A percentile compares a stretch with the other conserved stretches of the same genome.
phyloP scores from a whole-genome alignment of 2,329 filamentous ascomycete species.

The Tricladium varicosporioides region DNA sequence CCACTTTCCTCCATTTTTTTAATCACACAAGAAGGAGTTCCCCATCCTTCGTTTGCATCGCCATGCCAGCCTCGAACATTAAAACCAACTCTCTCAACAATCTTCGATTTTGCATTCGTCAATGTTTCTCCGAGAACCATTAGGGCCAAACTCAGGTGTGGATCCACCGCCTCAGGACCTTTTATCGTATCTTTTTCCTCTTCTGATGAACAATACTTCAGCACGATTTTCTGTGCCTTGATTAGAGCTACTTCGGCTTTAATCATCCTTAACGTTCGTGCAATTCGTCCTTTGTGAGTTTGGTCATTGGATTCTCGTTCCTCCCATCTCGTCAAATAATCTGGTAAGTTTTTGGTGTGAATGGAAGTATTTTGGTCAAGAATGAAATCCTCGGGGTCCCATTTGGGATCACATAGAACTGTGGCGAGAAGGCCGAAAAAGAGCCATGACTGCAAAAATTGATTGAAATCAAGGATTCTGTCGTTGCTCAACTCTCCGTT shows the following conservation, averaged over 20 bases:
- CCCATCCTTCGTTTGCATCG: constrained; percentile 8
- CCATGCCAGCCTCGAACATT: constrained; percentile 6
- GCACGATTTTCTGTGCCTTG: constrained; percentile 1
- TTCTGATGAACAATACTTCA: not conserved
- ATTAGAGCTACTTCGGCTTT: constrained; percentile 1
- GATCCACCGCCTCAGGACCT: not conserved
- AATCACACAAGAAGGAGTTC: constrained; percentile 1
- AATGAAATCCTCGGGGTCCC: not conserved
- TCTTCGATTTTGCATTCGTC: not conserved
- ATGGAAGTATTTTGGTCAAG: not conserved
- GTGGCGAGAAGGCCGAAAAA: constrained; percentile 6
- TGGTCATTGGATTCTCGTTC: not conserved
- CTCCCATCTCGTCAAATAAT: not conserved
- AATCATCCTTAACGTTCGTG: constrained; percentile 1
- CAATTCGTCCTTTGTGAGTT: too few relatives aligned
- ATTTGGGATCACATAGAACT: not conserved
- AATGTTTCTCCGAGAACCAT: constrained; percentile 7
- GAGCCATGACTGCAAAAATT: constrained; percentile 6
- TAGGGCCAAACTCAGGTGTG: not conserved
- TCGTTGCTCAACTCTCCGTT: too few relatives aligned
- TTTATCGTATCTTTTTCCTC: not conserved
- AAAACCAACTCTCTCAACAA: not conserved
- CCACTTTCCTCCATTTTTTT: not conserved
- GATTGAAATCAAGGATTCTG: not conserved
- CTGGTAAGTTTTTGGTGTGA: not conserved